Base-by-base conservation (phyloP, 2,329 filamentous ascomycete genomes). In the Drechslera avenae region DNA sequence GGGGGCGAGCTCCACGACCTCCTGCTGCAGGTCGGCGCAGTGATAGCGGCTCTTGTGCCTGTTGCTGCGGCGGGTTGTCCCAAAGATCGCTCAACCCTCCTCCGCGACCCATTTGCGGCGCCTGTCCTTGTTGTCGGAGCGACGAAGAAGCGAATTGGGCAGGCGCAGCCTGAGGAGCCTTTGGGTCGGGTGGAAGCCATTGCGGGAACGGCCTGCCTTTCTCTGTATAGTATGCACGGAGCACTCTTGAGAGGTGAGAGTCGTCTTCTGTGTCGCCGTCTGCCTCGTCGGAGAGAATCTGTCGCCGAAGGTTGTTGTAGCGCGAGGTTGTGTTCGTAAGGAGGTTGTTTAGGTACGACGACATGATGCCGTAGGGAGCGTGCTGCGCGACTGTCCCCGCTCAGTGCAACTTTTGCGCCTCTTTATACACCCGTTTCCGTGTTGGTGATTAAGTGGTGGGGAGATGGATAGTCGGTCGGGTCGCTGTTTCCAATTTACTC, bases 101-200 rank as follows among this genome's bases (percentile, higher is more conserved):
- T 43, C 76, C 73, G 47, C 61, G 55, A 21, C 58, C 76, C 45
- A 61, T 59, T 12, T 58, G 57, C 13, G 54, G 49, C 21, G 50
- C 58, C 36, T 69, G 64, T 31, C 58, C 63, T 30, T 70, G 67
- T 45, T 69, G 67, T 32, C 65, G 72, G 51, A 60, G 73, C 55
- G 59, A 68, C 69, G 71, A 82, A 73, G 57, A 82, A 75, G 74
- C 83, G 79, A 55, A 85, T 71, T 50, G 83, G 73, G 58, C 60
- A 9, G 75, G 76, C 4, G 77, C 62, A 17, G 82, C 39, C 40
- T 63, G 63, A 34, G 85, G 85, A 3, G 83, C 84, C 75, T 90
- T 93, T n/a, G 91, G 92, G 73, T 96, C 90, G 5, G 90, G 87
- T 6, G 92, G 91, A 6, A 97, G 86, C 93, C 94, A 97, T 62